These are phyloP conservation scores for Casuarina cunninghamiana DNA, from an alignment of 306 rosid species.

Conservation along the genomic window DNA sequence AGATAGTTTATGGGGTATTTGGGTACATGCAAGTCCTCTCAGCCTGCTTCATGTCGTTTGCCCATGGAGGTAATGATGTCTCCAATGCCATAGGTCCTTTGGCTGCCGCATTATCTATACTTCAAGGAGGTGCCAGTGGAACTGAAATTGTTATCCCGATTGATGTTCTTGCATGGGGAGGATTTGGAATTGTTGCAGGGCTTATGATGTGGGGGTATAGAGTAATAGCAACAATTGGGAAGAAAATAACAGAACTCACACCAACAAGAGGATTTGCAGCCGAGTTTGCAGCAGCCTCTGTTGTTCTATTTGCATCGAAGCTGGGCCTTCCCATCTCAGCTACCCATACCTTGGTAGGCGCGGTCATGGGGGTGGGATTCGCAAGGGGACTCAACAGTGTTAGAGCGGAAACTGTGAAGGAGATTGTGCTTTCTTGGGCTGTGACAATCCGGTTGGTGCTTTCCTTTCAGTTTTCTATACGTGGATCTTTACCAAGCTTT, in stretches of 20 bases:
- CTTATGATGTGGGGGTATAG: slow-evolving; percentile 94
- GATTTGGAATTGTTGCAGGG: slow-evolving; percentile 97
- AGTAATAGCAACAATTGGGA: slow-evolving; percentile 94
- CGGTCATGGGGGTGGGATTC: slow-evolving; percentile 98
- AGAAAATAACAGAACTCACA: slow-evolving; percentile 91
- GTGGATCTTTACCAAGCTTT: slow-evolving; percentile 80
- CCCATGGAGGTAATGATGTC: slow-evolving; percentile 98
- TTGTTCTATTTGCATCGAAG: slow-evolving; percentile 86
- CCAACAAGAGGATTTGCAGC: slow-evolving; percentile 99
- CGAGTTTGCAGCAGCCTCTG: slow-evolving; percentile 95
- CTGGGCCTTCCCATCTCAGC: slow-evolving; percentile 87
- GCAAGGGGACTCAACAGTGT: slow-evolving; percentile 93
- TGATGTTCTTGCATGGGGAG: slow-evolving; percentile 99
- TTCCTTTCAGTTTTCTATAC: slow-evolving; percentile 70
- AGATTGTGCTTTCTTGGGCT: slow-evolving; percentile 86
- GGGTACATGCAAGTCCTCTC: slow-evolving; percentile 97
- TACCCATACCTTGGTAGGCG: slow-evolving; percentile 93
- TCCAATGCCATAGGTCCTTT: slow-evolving; percentile 95
- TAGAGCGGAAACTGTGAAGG: slow-evolving; percentile 92
- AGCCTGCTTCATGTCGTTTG: slow-evolving; percentile 98
- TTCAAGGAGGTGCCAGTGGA: slow-evolving; percentile 63
- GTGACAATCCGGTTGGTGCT: slow-evolving; percentile 90
- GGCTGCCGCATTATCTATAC: slow-evolving; percentile 88
- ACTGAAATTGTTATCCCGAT: slow-evolving; percentile 72
- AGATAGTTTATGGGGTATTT: slow-evolving; percentile 91